Evolutionary conservation across 768 basidiomycete genomes (phyloP), one percentile per base, ranked within the genome.

Genomic region (Rhodotorula babjevae): DNA sequence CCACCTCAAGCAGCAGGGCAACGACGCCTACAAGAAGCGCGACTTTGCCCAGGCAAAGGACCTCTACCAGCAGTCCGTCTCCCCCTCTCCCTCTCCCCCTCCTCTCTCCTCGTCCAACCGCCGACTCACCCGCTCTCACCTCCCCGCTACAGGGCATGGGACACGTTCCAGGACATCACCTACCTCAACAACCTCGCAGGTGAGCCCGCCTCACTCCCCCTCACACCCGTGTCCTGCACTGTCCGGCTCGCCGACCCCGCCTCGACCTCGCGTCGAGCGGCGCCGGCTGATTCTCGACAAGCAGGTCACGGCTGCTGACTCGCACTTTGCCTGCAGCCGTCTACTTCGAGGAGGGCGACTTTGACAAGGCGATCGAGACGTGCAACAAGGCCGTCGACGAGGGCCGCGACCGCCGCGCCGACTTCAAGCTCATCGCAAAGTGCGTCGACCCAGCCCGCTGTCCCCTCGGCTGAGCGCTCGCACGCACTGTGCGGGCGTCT

Each of bases 361-460:
- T 89, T 78, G 90, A 92, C 82, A 89, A 91, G 80, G 87, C 87
- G 68, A 94, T 99, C 78, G 90, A 93, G 80, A 87, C 87, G 0
- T 94, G 92, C 80, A 89, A 96, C 79, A 94, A 92, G 82, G 95
- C 96, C n/a, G 90, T 92, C 57, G 96, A 98, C 21, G 91, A 97
- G 79, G 96, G 93, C 46, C 89, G 94, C 62, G 79, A 93, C 86
- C 79, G 93, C 55, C 89, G 93, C 62, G 91, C 90, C 10, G 95
- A 99, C 82, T 98, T 87, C 86, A 98, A 96, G 83, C 85, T 96
- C 70, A 83, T 96, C 70, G 95, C 95, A 46, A 98, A 98, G 81
- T 81, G 63, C 44, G 80, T 50, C 49, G 25, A 36, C 36, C 5
- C n/a, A 11, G 29, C 56, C 1, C 16, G 31, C 33, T 57, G 33